phyloP scores from a whole-genome alignment of 495 filamentous ascomycete species.

The Neurospora terricola region DNA sequence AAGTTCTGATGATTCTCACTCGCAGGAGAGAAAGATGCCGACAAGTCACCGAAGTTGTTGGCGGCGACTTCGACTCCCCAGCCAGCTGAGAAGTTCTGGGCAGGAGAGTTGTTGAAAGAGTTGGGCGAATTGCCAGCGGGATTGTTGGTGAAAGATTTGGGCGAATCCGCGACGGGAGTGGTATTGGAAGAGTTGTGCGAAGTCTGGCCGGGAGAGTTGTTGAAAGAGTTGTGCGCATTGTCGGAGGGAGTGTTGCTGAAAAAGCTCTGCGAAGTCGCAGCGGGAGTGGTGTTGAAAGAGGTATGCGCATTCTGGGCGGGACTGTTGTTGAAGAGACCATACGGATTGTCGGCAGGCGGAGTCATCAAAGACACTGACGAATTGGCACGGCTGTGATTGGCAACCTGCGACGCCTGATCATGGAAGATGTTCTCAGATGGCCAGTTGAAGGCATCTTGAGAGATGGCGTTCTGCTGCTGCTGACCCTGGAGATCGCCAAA shows the following conservation, averaged over 20 bases:
- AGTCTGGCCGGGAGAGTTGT: background rate
- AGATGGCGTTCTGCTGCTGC: background rate
- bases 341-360: background rate
- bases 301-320: background rate
- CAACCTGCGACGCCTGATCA: background rate
- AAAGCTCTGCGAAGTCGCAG: background rate
- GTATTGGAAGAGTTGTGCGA: background rate
- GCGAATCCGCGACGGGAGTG: background rate
- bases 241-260: background rate
- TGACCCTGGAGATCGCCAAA: background rate
- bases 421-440: background rate
- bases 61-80: background rate
- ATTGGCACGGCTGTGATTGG: background rate
- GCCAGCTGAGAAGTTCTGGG: background rate
- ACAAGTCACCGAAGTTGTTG: background rate
- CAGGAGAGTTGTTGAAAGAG: background rate
- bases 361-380: background rate
- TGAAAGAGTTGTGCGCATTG: background rate
- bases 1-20: background rate
- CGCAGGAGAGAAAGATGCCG: background rate
- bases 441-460: background rate
- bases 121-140: background rate
- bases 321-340: background rate
- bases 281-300: background rate
- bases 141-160: background rate